Conservation (phyloP, 1,284 basidiomycete genomes). For the Papiliotrema laurentii region DNA sequence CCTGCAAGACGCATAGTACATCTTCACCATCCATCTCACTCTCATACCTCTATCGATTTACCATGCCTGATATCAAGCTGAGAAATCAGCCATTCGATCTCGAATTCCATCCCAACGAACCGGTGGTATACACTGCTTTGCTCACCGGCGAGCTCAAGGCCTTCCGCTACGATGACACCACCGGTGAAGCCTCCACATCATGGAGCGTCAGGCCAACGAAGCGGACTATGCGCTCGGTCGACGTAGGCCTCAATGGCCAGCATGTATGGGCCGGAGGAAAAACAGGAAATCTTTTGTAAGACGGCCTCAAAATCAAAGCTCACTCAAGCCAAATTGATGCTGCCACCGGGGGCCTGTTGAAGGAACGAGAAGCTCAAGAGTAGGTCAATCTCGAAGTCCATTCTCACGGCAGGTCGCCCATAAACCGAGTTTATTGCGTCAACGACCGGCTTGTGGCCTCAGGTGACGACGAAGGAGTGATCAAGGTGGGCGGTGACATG, state of each 20-base stretch:
- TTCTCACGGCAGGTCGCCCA: conserved; percentile 61
- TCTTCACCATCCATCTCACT: too few relatives aligned
- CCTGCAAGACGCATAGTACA: too few relatives aligned
- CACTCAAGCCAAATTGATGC: conserved; percentile 36
- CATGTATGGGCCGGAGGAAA: conserved; percentile 78
- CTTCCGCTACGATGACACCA: conserved; percentile 64
- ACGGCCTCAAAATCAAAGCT: conserved; percentile 16
- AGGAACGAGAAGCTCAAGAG: conserved; percentile 70
- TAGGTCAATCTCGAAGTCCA: too few relatives aligned
- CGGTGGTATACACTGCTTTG: conserved; percentile 70
- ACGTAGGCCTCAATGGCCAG: conserved; percentile 61
- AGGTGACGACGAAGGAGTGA: conserved; percentile 89
- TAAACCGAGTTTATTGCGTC: conserved; percentile 73
- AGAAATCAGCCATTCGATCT: conserved; percentile 70
- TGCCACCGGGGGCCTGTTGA: conserved; percentile 58
- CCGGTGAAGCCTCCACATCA: conserved; percentile 28
- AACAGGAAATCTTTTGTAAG: conserved; percentile 71
- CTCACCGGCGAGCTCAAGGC: conserved; percentile 79
- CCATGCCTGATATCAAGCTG: conserved; percentile 46
- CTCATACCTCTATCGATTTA: not conserved
- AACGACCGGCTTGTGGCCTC: conserved; percentile 68
- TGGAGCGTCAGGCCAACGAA: conserved; percentile 46
- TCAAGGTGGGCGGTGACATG: conserved; percentile 75
- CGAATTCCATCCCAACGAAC: conserved; percentile 69
- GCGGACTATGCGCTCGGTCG: conserved; percentile 69